Evolutionary conservation across 2,329 filamentous ascomycete genomes (phyloP).

Genomic region (Dactylella cylindrospora): DNA sequence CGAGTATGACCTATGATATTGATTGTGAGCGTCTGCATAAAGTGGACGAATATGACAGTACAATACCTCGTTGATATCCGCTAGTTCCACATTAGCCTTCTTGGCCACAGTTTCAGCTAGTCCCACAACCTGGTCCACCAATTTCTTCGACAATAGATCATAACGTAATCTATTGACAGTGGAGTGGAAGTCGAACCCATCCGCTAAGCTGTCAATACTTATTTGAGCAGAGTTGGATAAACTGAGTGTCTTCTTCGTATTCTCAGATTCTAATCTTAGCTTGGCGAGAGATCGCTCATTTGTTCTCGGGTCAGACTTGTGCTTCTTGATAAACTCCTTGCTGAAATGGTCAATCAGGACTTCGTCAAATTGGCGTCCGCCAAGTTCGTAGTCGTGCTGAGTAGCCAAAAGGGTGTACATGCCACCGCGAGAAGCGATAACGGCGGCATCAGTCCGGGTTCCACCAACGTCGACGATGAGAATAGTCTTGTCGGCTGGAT

Average conservation of each 20-base stretch:
- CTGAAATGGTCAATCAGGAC: slow-evolving; percentile 93
- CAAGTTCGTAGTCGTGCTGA: slow-evolving; percentile 91
- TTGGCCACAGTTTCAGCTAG: slow-evolving; percentile 81
- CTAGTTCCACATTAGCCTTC: slow-evolving; percentile 87
- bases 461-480: slow-evolving; percentile 92
- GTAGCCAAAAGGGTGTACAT: slow-evolving; percentile 96
- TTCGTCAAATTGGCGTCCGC: slow-evolving; percentile 81
- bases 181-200: slow-evolving; percentile 85
- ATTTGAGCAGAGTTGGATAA: slow-evolving; percentile 85
- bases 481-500: slow-evolving; percentile 79
- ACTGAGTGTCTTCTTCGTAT: slow-evolving; percentile 86
- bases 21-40: slow-evolving; percentile 10
- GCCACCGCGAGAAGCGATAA: slow-evolving; percentile 86
- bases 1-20: slow-evolving; percentile 70
- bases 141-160: slow-evolving; percentile 82
- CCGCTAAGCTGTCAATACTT: slow-evolving; percentile 85
- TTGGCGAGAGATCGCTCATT: slow-evolving; percentile 83
- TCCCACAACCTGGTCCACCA: slow-evolving; percentile 83
- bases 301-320: slow-evolving; percentile 81
- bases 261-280: slow-evolving; percentile 86
- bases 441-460: slow-evolving; percentile 85
- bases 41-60: slow-evolving; percentile 1
- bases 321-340: slow-evolving; percentile 98
- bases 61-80: slow-evolving; percentile 78
- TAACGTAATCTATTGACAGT: slow-evolving; percentile 93